Conservation (phyloP, 2,329 filamentous ascomycete species). For the Emergomyces pasteurianus region DNA sequence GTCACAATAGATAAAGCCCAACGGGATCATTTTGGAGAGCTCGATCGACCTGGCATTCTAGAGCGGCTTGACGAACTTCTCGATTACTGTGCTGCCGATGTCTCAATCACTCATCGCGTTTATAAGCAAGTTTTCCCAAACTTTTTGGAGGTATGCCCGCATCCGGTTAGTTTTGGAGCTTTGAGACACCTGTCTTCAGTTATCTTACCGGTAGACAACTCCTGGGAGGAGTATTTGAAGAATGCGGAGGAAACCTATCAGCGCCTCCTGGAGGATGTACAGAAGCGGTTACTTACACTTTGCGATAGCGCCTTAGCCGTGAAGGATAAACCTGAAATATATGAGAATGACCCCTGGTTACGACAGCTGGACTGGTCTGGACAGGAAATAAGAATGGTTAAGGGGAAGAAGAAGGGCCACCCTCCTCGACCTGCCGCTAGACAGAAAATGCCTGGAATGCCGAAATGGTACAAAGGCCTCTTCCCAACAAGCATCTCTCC, state of each 20-base stretch:
- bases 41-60: slow-evolving; percentile 59
- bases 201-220: slow-evolving; percentile 77
- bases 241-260: slow-evolving; percentile 80
- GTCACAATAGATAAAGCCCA: slow-evolving; percentile 82
- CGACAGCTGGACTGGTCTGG: slow-evolving; percentile 90
- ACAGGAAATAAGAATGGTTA: slow-evolving; percentile 82
- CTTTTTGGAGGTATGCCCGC: slow-evolving; percentile 81
- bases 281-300: slow-evolving; percentile 59
- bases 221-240: slow-evolving; percentile 74
- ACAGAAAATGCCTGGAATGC: slow-evolving; percentile 92
- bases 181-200: slow-evolving; percentile 86
- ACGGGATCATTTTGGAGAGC: slow-evolving; percentile 73
- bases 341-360: slow-evolving; percentile 77
- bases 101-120: slow-evolving; percentile 84
- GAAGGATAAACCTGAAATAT: slow-evolving; percentile 57
- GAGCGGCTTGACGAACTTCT: slow-evolving; percentile 68
- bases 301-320: slow-evolving; percentile 65
- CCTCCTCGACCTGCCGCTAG: slow-evolving; percentile 63
- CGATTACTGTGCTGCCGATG: slow-evolving; percentile 91
- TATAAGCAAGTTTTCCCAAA: slow-evolving; percentile 87
- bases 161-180: slow-evolving; percentile 93
- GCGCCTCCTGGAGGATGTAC: slow-evolving; percentile 62
- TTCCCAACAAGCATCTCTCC: slow-evolving; percentile 54
- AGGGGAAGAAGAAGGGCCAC: slow-evolving; percentile 78
- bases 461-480: slow-evolving; percentile 89